Evolutionary conservation across 306 rosid genomes (phyloP).

Genomic region (Rosa persica): DNA sequence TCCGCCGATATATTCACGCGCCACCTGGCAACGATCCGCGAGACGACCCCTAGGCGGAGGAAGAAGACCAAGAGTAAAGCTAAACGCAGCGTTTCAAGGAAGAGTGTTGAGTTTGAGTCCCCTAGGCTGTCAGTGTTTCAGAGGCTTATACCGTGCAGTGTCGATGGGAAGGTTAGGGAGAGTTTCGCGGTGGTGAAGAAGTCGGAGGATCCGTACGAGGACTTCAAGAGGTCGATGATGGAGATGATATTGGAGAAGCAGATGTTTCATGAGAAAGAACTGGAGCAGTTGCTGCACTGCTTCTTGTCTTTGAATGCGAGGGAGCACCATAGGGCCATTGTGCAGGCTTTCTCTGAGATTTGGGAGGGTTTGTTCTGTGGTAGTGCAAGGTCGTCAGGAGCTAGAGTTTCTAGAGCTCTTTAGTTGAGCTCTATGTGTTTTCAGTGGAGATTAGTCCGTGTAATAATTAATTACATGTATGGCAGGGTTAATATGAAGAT

Average conservation of each 20-base stretch:
- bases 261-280: slow-evolving; percentile 45
- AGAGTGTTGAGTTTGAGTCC: background rate
- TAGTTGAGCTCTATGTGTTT: background rate
- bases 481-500: background rate
- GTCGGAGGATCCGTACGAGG: slow-evolving; percentile 57
- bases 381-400: slow-evolving; percentile 16
- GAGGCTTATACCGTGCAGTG: slow-evolving; percentile 51
- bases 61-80: slow-evolving; percentile 22
- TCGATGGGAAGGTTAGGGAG: slow-evolving; percentile 56
- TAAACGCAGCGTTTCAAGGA: slow-evolving; percentile 28
- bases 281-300: slow-evolving; percentile 56
- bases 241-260: slow-evolving; percentile 66
- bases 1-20: slow-evolving; percentile 29
- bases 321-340: slow-evolving; percentile 40
- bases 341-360: slow-evolving; percentile 50
- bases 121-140: slow-evolving; percentile 62
- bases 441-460: background rate
- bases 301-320: slow-evolving; percentile 44
- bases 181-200: slow-evolving; percentile 63
- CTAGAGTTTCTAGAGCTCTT: slow-evolving; percentile 22
- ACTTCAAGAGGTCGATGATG: slow-evolving; percentile 62
- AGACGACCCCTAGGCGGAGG: slow-evolving; percentile 13
- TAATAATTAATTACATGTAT: background rate
- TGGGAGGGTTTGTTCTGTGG: slow-evolving; percentile 45
- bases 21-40: slow-evolving; percentile 35